Conservation (phyloP, 352 stramenopile species). For the Pythium apleroticum region DNA sequence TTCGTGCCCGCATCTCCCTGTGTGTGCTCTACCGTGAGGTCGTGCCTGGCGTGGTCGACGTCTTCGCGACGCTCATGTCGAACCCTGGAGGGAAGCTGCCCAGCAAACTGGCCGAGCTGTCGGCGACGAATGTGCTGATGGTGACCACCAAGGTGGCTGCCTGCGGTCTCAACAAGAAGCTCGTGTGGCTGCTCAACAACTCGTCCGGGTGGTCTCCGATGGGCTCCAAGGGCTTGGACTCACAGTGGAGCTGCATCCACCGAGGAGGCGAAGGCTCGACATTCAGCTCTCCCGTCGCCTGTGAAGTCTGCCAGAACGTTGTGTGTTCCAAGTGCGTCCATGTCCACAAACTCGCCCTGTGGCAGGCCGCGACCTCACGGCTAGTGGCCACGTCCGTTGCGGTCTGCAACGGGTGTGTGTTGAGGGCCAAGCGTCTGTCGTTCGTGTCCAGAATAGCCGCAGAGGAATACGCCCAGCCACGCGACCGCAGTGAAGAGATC, state of each 20-base stretch:
- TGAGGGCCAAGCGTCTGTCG: not conserved
- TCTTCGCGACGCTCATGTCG: not conserved
- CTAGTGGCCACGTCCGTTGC: not conserved
- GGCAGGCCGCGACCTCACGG: not conserved
- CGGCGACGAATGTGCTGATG: not conserved
- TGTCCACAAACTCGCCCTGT: not conserved
- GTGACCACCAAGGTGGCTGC: not conserved
- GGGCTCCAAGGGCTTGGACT: not conserved
- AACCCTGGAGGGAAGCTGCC: conserved; percentile 5
- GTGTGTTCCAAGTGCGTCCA: not conserved
- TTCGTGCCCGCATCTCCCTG: not conserved
- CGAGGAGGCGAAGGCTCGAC: not conserved
- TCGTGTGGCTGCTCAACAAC: conserved; percentile 9
- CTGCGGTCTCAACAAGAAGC: conserved; percentile 14
- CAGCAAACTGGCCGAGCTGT: not conserved
- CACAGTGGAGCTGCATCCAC: not conserved
- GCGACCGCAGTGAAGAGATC: not conserved
- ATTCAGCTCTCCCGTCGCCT: not conserved
- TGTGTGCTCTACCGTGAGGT: conserved; percentile 1
- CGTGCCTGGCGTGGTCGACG: not conserved
- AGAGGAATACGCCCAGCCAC: not conserved
- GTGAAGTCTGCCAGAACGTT: not conserved
- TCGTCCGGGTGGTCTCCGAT: not conserved
- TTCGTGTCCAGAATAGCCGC: not conserved
- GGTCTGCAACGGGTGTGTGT: not conserved